Evolutionary conservation across 1,139 yeast species (phyloP), one percentile per base, ranked within the genome.

Genomic region (Taphrina sp.): DNA sequence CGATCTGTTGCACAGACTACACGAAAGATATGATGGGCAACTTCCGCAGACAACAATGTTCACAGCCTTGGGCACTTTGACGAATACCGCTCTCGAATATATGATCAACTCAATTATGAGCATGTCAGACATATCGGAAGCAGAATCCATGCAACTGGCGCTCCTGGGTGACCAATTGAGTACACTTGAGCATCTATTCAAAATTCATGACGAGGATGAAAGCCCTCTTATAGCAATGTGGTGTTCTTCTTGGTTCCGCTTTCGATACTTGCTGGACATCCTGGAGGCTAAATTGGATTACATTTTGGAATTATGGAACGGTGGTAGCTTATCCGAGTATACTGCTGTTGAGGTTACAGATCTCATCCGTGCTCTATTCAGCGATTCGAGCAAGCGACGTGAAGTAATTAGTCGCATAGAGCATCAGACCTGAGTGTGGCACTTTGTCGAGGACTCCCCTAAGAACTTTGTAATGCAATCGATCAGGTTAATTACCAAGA

Each of bases 311-410:
- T 67, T 80, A 64, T 85, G 83, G 64, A 83, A 83, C 64, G 81
- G 80, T 60, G 94, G 90, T 14, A 84, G 82, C 56, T 79, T 87
- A 59, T 85, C 76, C 60, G 89, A 88, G 63, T 77, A 86, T 59
- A 72, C 78, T 5, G 80, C 94, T 0, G 72, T 74, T 1, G 96
- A 89, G 68, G 70, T 90, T 56, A 74, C 81, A 2, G 67, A 71
- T 7, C 71, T 89, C 64, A 73, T 90, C n/a, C 65, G 70, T 41
- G 72, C 82, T 39, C 70, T 87, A 52, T 89, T 89, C 69, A 80
- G 85, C 3, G 85, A 85, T 52, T 83, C 94, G 59, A 83, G 81
- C 5, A 67, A 80, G 49, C 76, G 95, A 61, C 77, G 77, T n/a
- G n/a, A n/a, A n/a, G n/a, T n/a, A n/a, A n/a, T n/a, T n/a, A n/a